Base-by-base conservation (phyloP, 2,329 filamentous ascomycete genomes). In the Fusarium cyanostomum region DNA sequence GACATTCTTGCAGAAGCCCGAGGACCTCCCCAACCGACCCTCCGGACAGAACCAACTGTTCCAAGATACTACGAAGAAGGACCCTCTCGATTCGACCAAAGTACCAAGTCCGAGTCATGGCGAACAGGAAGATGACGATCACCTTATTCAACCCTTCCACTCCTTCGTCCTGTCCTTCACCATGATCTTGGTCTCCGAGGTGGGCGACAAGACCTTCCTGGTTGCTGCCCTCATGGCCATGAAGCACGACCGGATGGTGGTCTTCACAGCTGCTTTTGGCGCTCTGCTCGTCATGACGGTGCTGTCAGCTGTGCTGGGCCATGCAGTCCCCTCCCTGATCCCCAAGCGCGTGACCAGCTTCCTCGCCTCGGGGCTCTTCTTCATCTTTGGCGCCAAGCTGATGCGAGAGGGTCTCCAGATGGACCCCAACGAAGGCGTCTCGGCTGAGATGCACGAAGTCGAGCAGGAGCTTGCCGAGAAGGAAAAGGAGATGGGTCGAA, bases 141-240 rank as follows among this genome's bases (percentile, higher is more conserved):
- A 89, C 56, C 81, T 94, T 35, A 92, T 94, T 58, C 90, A 89
- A 62, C 92, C 92, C 15, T 82, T 89, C 71, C 94, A 99, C 76
- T 98, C 95, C 5, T 96, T 95, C 72, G 73, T 96, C 11, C 88
- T 98, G 28, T 96, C 95, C 13, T 88, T 97, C 59, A 94, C 94
- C 56, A 99, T 98, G 95, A 99, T 99, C 71, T 82, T 98, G 62
- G 90, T 98, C 70, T 97, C 94, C 42, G 95, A 99, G 76, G 88
- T 99, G 71, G 95, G 95, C 64, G 95, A 99, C 85, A 99, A 99
- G 81, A 99, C 95, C 0, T 99, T 99, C 81, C 84, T 99, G 38
- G 92, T 99, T 18, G 95, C 95, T 7, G 94, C 94, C 8, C 86
- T 99, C 15, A 99, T 99, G 95, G 95, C 95, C 11, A 99, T 99